phyloP scores from a whole-genome alignment of 2,329 filamentous ascomycete genomes.

The Claviceps digitariae region DNA sequence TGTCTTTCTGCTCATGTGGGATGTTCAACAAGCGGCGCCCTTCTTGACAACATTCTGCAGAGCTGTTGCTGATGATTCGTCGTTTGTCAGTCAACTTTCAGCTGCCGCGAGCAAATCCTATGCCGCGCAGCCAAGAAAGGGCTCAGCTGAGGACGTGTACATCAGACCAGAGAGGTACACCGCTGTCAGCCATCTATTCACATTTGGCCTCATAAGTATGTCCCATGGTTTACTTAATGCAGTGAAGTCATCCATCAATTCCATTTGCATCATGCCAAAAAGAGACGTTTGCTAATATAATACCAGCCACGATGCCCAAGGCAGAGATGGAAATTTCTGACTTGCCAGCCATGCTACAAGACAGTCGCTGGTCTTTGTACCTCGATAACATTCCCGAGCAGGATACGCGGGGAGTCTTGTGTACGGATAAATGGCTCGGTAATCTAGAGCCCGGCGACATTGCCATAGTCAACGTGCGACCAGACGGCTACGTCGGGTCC shows the following conservation, averaged over 20 bases:
- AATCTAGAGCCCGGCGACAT: constrained; percentile 42
- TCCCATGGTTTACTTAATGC: constrained; percentile 7
- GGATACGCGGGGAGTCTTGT: constrained; percentile 36
- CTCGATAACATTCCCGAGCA: constrained; percentile 49
- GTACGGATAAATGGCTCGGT: constrained; percentile 58
- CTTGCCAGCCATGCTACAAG: constrained; percentile 46
- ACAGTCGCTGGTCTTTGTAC: constrained; percentile 60
- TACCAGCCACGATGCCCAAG: constrained; percentile 44
- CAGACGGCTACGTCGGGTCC: constrained; percentile 63
- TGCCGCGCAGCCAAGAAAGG: constrained; percentile 39
- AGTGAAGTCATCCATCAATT: constrained; percentile 5
- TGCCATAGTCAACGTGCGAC: constrained; percentile 53
- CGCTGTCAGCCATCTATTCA: constrained; percentile 53
- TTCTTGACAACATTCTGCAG: constrained; percentile 49
- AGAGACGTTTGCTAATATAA: neutral
- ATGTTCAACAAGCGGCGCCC: constrained; percentile 38
- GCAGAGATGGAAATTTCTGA: constrained; percentile 50
- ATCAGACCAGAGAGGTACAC: constrained; percentile 56
- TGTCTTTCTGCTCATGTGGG: constrained; percentile 56
- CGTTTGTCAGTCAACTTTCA: constrained; percentile 46
- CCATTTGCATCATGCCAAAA: neutral
- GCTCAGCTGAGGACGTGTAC: constrained; percentile 51
- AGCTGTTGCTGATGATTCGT: constrained; percentile 34
- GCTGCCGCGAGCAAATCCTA: constrained; percentile 49
- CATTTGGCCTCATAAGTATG: constrained; percentile 54